Percentiles rank a stretch among this genome's conserved stretches.
phyloP scores from a whole-genome alignment of 768 basidiomycete genomes.

The Amanita phalloides region DNA sequence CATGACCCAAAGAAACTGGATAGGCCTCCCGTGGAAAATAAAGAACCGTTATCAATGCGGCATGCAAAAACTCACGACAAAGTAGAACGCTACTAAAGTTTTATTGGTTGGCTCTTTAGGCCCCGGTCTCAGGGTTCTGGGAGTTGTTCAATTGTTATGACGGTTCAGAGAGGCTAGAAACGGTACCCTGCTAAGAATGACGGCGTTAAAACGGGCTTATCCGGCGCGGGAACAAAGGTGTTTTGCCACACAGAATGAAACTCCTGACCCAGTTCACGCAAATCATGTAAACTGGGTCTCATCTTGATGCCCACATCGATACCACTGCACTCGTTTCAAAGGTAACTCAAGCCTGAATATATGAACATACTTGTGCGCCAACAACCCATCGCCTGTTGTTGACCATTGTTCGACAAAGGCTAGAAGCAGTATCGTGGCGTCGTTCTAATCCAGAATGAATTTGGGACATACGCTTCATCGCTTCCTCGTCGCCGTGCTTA shows the following conservation, averaged over 20 bases:
- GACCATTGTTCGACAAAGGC: conserved; percentile 18
- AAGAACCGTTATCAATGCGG: not conserved
- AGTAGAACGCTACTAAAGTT: conserved; percentile 17
- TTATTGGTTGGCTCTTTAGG: conserved; percentile 13
- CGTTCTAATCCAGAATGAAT: not conserved
- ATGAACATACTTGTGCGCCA: conserved; percentile 41
- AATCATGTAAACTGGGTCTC: conserved; percentile 38
- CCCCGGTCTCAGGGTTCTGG: conserved; percentile 11
- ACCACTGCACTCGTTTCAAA: conserved; percentile 26
- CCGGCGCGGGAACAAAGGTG: conserved; percentile 38
- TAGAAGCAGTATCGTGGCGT: not conserved
- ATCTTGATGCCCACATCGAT: conserved; percentile 47
- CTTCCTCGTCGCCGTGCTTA: conserved; percentile 26
- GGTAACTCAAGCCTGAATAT: not conserved
- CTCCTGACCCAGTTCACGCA: conserved; percentile 35
- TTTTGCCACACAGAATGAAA: conserved; percentile 39
- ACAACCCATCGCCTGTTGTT: conserved; percentile 29
- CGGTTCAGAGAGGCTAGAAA: not conserved
- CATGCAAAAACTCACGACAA: conserved; percentile 7
- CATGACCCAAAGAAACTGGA: conserved; percentile 34
- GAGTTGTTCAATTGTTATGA: not conserved
- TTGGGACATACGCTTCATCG: conserved; percentile 25
- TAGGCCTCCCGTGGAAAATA: conserved; percentile 21
- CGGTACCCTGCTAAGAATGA: conserved; percentile 28
- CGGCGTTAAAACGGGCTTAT: conserved; percentile 43